Conservation (phyloP, 2,329 filamentous ascomycete species). For the Phaeosphaeriaceae sp. region DNA sequence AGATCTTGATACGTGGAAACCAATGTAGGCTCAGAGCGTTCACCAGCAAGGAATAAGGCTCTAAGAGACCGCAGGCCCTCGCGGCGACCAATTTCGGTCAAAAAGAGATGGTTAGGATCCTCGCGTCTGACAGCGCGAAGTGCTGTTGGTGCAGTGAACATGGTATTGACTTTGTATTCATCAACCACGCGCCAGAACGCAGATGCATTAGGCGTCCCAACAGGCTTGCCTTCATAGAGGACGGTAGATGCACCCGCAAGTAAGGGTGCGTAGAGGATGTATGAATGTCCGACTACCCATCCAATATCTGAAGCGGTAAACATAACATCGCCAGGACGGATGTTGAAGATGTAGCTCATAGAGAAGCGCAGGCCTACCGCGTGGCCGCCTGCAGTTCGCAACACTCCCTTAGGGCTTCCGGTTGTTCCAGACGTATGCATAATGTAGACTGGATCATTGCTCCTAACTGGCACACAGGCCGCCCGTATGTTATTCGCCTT, state of each 20-base stretch:
- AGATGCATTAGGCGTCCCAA: slow-evolving; percentile 85
- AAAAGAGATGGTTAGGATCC: no score
- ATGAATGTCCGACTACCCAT: slow-evolving; percentile 79
- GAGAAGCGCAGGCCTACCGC: slow-evolving; percentile 84
- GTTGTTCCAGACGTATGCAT: slow-evolving; percentile 89
- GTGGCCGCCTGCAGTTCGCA: slow-evolving; percentile 83
- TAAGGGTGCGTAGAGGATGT: slow-evolving; percentile 88
- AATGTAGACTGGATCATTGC: slow-evolving; percentile 82
- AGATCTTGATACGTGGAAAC: slow-evolving; percentile 80
- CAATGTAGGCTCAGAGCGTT: slow-evolving; percentile 86
- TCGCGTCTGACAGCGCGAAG: slow-evolving; percentile 87
- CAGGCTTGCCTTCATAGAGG: slow-evolving; percentile 91
- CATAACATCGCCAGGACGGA: slow-evolving; percentile 83
- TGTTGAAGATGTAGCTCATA: slow-evolving; percentile 81
- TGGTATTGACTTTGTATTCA: slow-evolving; percentile 80
- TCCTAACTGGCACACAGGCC: slow-evolving; percentile 81
- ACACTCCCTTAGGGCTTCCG: slow-evolving; percentile 80
- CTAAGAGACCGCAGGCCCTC: no score
- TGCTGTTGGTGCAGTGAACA: slow-evolving; percentile 85
- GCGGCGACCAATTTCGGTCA: no score
- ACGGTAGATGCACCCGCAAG: slow-evolving; percentile 85
- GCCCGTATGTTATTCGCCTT: no score
- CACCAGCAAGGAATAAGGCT: slow-evolving; percentile 84
- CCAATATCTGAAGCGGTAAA: slow-evolving; percentile 86
- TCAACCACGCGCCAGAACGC: slow-evolving; percentile 87